A percentile compares a stretch with the other conserved stretches of the same genome.
These are phyloP conservation scores for Cyclocybe cylindracea DNA, from an alignment of 768 basidiomycete species.

Conservation along the genomic window DNA sequence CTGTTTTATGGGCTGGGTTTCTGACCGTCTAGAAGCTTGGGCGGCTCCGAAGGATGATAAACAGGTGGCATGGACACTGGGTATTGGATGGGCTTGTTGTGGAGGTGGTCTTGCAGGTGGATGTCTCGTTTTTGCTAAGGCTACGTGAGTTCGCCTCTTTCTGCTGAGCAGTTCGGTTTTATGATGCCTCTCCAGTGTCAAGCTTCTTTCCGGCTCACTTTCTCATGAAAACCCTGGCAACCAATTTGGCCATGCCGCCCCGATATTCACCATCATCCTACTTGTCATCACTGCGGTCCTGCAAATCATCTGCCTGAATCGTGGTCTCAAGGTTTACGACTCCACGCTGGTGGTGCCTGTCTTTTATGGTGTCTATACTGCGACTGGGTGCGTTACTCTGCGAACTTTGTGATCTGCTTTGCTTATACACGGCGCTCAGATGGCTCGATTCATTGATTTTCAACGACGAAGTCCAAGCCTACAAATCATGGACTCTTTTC, in stretches of 20 bases:
- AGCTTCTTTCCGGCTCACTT: conserved; percentile 73
- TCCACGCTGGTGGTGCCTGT: conserved; percentile 91
- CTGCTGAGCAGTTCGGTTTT: background rate
- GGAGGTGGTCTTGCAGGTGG: conserved; percentile 91
- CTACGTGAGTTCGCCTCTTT: conserved; percentile 49
- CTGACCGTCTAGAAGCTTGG: conserved; percentile 70
- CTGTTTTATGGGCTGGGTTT: conserved; percentile 50
- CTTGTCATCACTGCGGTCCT: conserved; percentile 76
- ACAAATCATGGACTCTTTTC: conserved; percentile 85
- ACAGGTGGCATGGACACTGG: conserved; percentile 86
- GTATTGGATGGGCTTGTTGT: conserved; percentile 92
- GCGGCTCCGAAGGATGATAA: conserved; percentile 81
- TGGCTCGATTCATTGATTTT: conserved; percentile 66
- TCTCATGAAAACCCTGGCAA: conserved; percentile 84
- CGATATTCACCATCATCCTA: conserved; percentile 74
- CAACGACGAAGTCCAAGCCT: conserved; percentile 84
- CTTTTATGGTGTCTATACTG: conserved; percentile 93
- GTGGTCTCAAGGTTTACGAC: conserved; percentile 87
- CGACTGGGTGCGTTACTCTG: conserved; percentile 56
- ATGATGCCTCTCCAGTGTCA: conserved; percentile 51
- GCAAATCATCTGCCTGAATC: conserved; percentile 91
- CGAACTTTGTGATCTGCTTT: background rate
- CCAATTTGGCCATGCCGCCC: conserved; percentile 80
- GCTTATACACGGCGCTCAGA: conserved; percentile 18
- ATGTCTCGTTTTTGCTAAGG: conserved; percentile 80